Conservation (phyloP, 257 asterid species). For the Nemophila menziesii region DNA sequence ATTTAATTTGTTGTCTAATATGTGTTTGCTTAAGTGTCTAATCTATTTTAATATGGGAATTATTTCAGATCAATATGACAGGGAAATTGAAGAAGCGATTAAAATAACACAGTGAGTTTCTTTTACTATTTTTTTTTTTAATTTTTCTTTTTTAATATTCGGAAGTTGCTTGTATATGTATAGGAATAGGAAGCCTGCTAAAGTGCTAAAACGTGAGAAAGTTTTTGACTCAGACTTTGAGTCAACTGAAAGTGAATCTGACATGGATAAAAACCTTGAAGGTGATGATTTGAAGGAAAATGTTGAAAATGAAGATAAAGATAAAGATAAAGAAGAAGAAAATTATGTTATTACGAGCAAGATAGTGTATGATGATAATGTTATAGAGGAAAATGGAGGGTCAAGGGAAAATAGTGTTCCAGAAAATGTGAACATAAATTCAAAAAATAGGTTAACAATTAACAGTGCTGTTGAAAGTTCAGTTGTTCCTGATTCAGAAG, state of each 20-base stretch:
- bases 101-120: slow-evolving; percentile 40
- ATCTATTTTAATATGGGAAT: neutral
- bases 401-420: slow-evolving; percentile 25
- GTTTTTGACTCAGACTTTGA: slow-evolving; percentile 24
- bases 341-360: slow-evolving; percentile 12
- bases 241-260: slow-evolving; percentile 23
- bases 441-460: slow-evolving; percentile 34
- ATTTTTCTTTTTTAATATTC: neutral
- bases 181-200: slow-evolving; percentile 38
- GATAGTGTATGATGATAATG: neutral
- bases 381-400: slow-evolving; percentile 15
- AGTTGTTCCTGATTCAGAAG: slow-evolving; percentile 57
- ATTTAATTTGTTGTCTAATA: neutral
- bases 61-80: slow-evolving; percentile 67
- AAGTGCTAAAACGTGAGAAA: slow-evolving; percentile 19
- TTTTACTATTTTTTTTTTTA: slow-evolving; percentile 1
- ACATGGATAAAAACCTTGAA: slow-evolving; percentile 15
- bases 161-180: neutral
- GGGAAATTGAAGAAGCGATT: slow-evolving; percentile 61
- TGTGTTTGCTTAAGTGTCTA: neutral
- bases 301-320: slow-evolving; percentile 20
- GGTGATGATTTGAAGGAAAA: slow-evolving; percentile 16
- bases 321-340: slow-evolving; percentile 14
- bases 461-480: slow-evolving; percentile 37
- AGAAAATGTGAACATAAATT: slow-evolving; percentile 31